A percentile compares a stretch with the other conserved stretches of the same genome.
These are phyloP conservation scores for Neocucurbitaria cava DNA, from an alignment of 2,329 filamentous ascomycete species.

Conservation along the genomic window DNA sequence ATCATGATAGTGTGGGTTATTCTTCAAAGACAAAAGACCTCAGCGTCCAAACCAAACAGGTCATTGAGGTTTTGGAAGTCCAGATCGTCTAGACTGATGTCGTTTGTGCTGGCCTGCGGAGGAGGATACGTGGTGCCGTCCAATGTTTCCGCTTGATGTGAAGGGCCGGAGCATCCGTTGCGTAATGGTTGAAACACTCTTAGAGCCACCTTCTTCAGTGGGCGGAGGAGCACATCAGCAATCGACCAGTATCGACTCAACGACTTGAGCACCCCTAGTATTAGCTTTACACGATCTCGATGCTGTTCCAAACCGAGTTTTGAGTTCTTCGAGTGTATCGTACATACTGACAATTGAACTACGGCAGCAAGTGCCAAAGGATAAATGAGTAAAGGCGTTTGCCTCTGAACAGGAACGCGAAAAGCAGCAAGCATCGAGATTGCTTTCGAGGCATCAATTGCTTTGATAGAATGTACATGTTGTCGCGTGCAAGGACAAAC, in stretches of 20 bases:
- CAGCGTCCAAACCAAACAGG: too few relatives aligned
- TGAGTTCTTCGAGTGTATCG: constrained; percentile 25
- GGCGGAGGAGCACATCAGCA: constrained; percentile 14
- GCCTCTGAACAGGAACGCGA: constrained; percentile 64
- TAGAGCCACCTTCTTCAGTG: constrained; percentile 18
- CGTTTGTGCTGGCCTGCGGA: too few relatives aligned
- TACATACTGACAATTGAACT: constrained; percentile 68
- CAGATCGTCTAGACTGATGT: too few relatives aligned
- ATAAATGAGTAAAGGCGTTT: constrained; percentile 55
- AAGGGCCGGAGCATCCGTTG: too few relatives aligned
- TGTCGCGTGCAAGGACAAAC: constrained; percentile 32
- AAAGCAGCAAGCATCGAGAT: constrained; percentile 77
- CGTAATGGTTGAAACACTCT: constrained; percentile 9
- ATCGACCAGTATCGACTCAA: constrained; percentile 18
- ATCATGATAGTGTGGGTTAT: too few relatives aligned
- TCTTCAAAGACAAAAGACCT: too few relatives aligned
- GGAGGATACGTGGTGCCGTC: too few relatives aligned
- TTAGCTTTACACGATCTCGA: constrained; percentile 19
- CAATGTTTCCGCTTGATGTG: not conserved
- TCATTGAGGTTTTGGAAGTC: too few relatives aligned
- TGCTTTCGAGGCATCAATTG: constrained; percentile 75
- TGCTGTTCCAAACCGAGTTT: constrained; percentile 23
- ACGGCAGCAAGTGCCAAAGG: constrained; percentile 25
- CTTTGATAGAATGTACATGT: constrained; percentile 74
- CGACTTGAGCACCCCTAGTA: constrained; percentile 21